phyloP scores from a whole-genome alignment of 192 early-diverging fungal species.

The Powellomyces hirtus region DNA sequence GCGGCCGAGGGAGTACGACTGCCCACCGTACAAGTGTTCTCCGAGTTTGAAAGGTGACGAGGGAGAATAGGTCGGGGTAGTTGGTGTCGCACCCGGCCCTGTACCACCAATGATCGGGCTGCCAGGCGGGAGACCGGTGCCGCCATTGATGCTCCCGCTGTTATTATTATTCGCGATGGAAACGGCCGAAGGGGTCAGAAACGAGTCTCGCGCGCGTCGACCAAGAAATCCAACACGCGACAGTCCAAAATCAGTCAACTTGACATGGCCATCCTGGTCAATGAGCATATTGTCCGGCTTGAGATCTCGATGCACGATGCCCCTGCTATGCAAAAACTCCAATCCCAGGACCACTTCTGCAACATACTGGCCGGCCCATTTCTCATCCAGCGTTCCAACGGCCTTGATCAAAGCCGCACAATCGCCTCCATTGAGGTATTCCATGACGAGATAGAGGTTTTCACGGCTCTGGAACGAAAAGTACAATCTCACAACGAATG shows the following conservation, averaged over 20 bases:
- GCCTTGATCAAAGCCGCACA: slow-evolving; percentile 81
- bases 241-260: slow-evolving; percentile 86
- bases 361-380: slow-evolving; percentile 83
- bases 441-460: slow-evolving; percentile 83
- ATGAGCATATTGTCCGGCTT: slow-evolving; percentile 49
- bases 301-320: slow-evolving; percentile 71
- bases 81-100: no score
- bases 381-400: slow-evolving; percentile 68
- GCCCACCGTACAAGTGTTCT: slow-evolving; percentile 15
- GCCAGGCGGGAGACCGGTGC: no score
- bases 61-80: slow-evolving; percentile 20
- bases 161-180: background rate
- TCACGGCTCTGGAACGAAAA: slow-evolving; percentile 83
- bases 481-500: slow-evolving; percentile 80
- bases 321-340: slow-evolving; percentile 73
- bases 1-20: slow-evolving; percentile 12
- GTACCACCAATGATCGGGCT: slow-evolving; percentile 19
- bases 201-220: slow-evolving; percentile 55
- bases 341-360: slow-evolving; percentile 79
- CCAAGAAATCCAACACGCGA: slow-evolving; percentile 81
- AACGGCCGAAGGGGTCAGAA: slow-evolving; percentile 22
- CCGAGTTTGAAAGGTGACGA: slow-evolving; percentile 22
- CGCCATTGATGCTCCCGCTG: background rate
- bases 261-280: slow-evolving; percentile 79
- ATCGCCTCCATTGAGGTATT: slow-evolving; percentile 87